Evolutionary conservation across 2,329 filamentous ascomycete species (phyloP).

Genomic region (Nigrospora osmanthi): DNA sequence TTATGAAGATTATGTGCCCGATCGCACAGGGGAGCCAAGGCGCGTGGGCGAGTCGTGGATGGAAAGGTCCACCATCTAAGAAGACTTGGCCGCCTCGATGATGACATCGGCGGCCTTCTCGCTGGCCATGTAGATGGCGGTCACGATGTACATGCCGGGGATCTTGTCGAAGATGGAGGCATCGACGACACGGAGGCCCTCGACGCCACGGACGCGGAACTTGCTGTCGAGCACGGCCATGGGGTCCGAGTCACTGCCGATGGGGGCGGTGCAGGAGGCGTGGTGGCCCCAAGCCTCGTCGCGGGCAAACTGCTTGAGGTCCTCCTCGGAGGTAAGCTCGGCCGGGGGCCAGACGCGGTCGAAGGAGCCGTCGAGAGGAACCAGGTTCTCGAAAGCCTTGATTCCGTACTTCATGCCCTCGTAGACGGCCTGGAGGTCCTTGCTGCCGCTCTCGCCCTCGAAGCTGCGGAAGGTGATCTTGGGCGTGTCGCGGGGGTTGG

Average conservation of each 20-base stretch:
- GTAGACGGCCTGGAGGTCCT: conserved; percentile 30
- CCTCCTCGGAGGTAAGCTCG: conserved; percentile 27
- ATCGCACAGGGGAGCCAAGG: too few species aligned
- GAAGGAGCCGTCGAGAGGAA: conserved; percentile 30
- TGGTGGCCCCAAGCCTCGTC: conserved; percentile 25
- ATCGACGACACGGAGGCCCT: conserved; percentile 53
- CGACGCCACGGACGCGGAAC: conserved; percentile 48
- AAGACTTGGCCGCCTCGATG: conserved; percentile 3
- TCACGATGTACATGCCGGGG: conserved; percentile 32
- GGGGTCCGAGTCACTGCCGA: conserved; percentile 44
- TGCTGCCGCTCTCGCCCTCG: conserved; percentile 20
- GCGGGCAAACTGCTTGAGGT: conserved; percentile 38
- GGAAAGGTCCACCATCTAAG: not conserved
- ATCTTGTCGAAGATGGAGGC: conserved; percentile 47
- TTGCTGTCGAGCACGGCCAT: conserved; percentile 49
- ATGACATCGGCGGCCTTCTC: conserved; percentile 57
- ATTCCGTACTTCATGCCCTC: conserved; percentile 41
- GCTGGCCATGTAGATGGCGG: conserved; percentile 44
- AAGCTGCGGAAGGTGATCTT: conserved; percentile 42
- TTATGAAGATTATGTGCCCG: too few species aligned
- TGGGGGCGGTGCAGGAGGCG: conserved; percentile 40
- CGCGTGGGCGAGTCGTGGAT: too few species aligned
- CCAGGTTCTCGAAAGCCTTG: conserved; percentile 23
- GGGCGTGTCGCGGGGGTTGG: conserved; percentile 19
- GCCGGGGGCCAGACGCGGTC: conserved; percentile 26